Evolutionary conservation across 306 rosid genomes (phyloP), one percentile per base, ranked within the genome.

Genomic region (Crataegus laevigata): DNA sequence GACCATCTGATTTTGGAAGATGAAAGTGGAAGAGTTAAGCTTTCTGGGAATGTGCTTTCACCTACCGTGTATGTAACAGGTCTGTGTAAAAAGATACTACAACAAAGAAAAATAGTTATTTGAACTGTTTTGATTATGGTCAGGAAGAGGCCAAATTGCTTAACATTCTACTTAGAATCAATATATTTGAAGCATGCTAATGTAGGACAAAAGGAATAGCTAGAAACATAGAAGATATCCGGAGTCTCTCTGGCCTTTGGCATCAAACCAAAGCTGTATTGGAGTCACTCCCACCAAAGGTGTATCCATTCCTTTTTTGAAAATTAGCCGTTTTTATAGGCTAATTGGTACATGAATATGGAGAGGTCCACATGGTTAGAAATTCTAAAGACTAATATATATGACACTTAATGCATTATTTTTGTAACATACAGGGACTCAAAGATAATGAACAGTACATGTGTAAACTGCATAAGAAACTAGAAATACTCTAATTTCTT

Each of bases 21-120:
- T 77, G 97, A 92, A 71, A 92, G 96, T 75, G 99, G 99, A 75
- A 87, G 99, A 81, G 91, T 94, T 76, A 89, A 90, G 86, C 97
- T 94, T 72, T 62, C 85, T 61, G 99, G 99, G 73, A 65, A 47
- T 71, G 51, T 68, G 75, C 82, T 92, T 82, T 78, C 76, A 17
- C 93, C 97, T n/a, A 88, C 97, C 66, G 80, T 78, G 38, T 94
- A 81, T 75, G 96, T 89, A 38, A 92, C 99, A 88, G 99, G 99
- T 94, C 34, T 54, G 77, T 77, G 45, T 76, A 59, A 55, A 77
- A 75, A 47, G 63, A 32, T 75, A 57, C 66, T 26, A 8, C 47
- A 38, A 12, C 54, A 38, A 19, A 57, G 45, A 51, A 63, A 77
- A 38, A 70, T 17, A 26, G 4, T 57, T 36, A 58, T 6, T 59